Base-by-base conservation (phyloP, 257 asterid genomes). In the Thymus quinquecostatus region DNA sequence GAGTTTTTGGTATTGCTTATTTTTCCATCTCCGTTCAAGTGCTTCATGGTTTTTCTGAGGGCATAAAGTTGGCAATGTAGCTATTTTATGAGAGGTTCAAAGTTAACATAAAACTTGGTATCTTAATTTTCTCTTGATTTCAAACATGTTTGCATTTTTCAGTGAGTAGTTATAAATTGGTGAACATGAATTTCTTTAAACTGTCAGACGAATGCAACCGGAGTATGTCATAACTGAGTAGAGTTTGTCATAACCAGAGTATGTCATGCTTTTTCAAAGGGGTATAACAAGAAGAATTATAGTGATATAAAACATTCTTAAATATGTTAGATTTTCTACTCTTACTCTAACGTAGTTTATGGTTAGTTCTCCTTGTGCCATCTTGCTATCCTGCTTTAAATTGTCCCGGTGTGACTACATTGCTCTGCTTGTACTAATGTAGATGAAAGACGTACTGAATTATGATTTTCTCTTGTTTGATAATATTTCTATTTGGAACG, bases 391-490 rank as follows among this genome's bases (percentile, higher is more conserved):
- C 50, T 40, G 36, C 9, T 49, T 40, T 36, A 40, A 40, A 49
- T 48, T 57, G 6, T 30, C 36, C 54, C 64, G 34, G 63, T 29
- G 30, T 64, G 73, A 21, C 58, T 60, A 30, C 61, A 30, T 33
- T 7, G 63, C 38, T 54, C 11, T 11, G 45, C 36, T 21, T 32
- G 43, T 38, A 38, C 47, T 54, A 51, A 7, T 40, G 5, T 44
- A 32, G 59, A 36, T 47, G 59, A 65, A 75, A 60, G 74, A 57
- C 44, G 30, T 44, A 43, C 61, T 55, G 68, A 73, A 33, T 48
- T 56, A 43, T 50, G n/a, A 13, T 32, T 33, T 29, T 57, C 40
- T n/a, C 49, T 51, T 40, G n/a, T 8, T 14, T 44, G 66, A n/a
- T 62, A 36, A 69, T 48, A 55, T 11, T 54, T 10, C 27, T 34